A percentile compares a stretch with the other conserved stretches of the same genome.
Evolutionary conservation across 306 rosid genomes (phyloP).

Genomic region (Dryas alaskensis): DNA sequence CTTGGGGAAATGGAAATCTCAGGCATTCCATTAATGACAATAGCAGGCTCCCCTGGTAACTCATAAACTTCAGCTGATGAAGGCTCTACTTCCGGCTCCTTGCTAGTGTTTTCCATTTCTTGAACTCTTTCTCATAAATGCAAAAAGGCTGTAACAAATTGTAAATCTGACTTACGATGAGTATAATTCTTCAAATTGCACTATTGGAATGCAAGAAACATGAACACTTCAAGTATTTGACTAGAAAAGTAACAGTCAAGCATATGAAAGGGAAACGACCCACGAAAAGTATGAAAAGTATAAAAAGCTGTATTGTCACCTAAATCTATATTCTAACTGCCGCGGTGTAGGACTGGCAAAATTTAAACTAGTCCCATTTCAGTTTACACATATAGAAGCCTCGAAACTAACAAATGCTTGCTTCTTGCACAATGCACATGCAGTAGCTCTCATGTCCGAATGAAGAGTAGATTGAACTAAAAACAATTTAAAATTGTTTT

Average conservation of each 20-base stretch:
- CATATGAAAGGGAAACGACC: neutral
- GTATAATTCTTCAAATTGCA: neutral
- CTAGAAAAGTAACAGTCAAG: neutral
- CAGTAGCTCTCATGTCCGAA: neutral
- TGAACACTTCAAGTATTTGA: neutral
- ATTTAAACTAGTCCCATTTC: neutral
- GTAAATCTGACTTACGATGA: neutral
- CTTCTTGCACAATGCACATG: neutral
- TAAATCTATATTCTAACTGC: neutral
- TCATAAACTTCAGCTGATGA: slow-evolving; percentile 41
- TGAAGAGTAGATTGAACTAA: too few species aligned
- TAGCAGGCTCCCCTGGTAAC: slow-evolving; percentile 80
- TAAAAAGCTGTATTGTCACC: neutral
- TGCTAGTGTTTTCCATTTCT: slow-evolving; percentile 40
- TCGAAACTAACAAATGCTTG: neutral
- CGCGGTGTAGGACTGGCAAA: neutral
- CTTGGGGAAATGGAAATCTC: slow-evolving; percentile 29
- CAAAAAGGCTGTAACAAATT: slow-evolving; percentile 4
- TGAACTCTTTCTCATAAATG: slow-evolving; percentile 13
- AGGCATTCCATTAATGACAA: slow-evolving; percentile 74
- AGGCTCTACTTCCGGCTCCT: slow-evolving; percentile 33
- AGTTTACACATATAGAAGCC: neutral
- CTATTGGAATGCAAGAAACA: neutral
- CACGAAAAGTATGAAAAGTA: neutral
- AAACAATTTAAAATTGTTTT: neutral